Percentiles rank a stretch among this genome's conserved stretches.
Conservation (phyloP, 768 basidiomycete genomes). For the Lactarius deliciosus region DNA sequence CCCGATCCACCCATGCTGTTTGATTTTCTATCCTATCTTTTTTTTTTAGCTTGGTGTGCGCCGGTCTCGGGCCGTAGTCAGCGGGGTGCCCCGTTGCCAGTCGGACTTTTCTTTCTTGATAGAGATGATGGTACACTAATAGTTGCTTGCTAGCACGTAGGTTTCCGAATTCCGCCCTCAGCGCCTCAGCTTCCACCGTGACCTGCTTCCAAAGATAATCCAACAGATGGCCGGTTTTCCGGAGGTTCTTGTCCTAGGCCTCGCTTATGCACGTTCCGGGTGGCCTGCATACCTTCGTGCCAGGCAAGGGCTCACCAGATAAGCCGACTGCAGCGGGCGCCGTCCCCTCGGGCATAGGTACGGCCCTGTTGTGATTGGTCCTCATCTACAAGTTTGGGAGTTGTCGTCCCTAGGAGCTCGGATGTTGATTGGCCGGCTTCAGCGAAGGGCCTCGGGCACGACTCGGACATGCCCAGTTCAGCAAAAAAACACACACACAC, state of each 20-base stretch:
- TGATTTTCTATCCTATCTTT: neutral
- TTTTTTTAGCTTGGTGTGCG: neutral
- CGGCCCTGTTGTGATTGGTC: neutral
- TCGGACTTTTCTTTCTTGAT: too few relatives aligned
- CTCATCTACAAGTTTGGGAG: neutral
- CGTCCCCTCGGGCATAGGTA: neutral
- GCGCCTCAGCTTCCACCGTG: neutral
- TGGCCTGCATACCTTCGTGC: neutral
- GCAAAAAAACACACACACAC: neutral
- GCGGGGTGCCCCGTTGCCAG: too few relatives aligned
- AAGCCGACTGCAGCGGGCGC: neutral
- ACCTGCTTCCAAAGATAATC: neutral
- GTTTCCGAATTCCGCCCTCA: neutral
- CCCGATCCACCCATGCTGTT: neutral
- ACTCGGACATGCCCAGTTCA: neutral
- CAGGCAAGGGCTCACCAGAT: neutral
- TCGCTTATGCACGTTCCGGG: neutral
- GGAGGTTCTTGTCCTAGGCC: neutral
- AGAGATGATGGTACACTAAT: too few relatives aligned
- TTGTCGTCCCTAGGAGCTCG: neutral
- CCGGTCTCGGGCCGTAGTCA: neutral
- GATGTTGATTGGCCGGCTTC: neutral
- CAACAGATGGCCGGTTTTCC: neutral
- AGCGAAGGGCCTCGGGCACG: neutral
- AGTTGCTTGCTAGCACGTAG: too few relatives aligned